These are phyloP conservation scores for Phylloporus sp. DNA, from an alignment of 768 basidiomycete species.

Conservation along the genomic window DNA sequence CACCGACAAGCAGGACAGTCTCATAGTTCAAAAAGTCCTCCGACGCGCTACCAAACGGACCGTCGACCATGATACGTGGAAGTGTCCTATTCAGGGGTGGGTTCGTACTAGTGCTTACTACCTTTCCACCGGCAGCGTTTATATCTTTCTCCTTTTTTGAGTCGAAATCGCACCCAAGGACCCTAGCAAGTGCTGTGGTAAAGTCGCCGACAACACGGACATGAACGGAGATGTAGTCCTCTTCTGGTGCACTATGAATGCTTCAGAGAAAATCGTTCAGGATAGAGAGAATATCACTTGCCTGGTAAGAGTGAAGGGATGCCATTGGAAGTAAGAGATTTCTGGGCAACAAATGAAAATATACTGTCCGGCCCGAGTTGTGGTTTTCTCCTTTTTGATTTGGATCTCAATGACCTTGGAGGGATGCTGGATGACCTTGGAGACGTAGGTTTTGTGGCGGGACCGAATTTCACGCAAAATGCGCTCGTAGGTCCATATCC, in stretches of 20 bases:
- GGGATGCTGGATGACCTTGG: slow-evolving; percentile 93
- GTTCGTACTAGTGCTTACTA: slow-evolving; percentile 54
- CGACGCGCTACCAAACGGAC: slow-evolving; percentile 88
- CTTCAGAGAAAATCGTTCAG: neutral
- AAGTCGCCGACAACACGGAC: slow-evolving; percentile 93
- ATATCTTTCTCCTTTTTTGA: slow-evolving; percentile 46
- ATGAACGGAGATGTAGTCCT: slow-evolving; percentile 93
- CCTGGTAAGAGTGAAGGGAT: slow-evolving; percentile 94
- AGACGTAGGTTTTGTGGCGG: slow-evolving; percentile 87
- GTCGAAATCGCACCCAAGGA: slow-evolving; percentile 81
- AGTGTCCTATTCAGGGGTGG: slow-evolving; percentile 68
- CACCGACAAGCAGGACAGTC: slow-evolving; percentile 84
- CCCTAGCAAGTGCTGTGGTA: slow-evolving; percentile 74
- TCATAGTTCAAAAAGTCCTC: slow-evolving; percentile 92
- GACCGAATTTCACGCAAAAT: slow-evolving; percentile 89
- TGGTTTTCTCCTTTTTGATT: slow-evolving; percentile 94
- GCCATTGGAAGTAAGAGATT: slow-evolving; percentile 95
- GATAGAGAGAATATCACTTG: slow-evolving; percentile 1
- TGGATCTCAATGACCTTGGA: slow-evolving; percentile 93
- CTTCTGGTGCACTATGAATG: slow-evolving; percentile 74
- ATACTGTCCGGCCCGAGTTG: slow-evolving; percentile 83
- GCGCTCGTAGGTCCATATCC: slow-evolving; percentile 84
- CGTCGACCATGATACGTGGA: slow-evolving; percentile 94
- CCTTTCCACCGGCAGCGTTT: slow-evolving; percentile 47
- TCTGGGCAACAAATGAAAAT: slow-evolving; percentile 91